phyloP scores from a whole-genome alignment of 371 early-diverging fungal genomes.

The Nematocida sp. region DNA sequence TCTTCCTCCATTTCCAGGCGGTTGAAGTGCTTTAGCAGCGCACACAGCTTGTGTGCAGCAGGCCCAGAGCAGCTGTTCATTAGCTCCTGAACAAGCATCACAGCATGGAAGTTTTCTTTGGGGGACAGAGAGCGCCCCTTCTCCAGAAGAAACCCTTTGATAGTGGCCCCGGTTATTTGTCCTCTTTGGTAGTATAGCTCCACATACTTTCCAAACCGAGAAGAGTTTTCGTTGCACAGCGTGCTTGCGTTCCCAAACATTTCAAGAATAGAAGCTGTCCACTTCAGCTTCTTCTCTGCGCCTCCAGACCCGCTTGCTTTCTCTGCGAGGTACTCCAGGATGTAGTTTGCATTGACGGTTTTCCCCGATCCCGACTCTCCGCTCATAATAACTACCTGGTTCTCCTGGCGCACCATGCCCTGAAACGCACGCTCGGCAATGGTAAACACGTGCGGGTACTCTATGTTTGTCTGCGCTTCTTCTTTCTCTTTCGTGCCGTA shows the following conservation, averaged over 20 bases:
- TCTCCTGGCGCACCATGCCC: constrained; percentile 10
- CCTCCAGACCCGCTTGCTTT: not conserved
- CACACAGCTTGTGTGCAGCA: not conserved
- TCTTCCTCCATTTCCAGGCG: not conserved
- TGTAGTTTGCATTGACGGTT: constrained; percentile 61
- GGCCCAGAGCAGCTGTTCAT: not conserved
- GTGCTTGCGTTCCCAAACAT: constrained; percentile 73
- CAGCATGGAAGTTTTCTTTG: constrained; percentile 74
- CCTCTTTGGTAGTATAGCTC: constrained; percentile 78
- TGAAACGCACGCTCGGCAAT: constrained; percentile 50
- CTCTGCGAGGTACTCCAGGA: constrained; percentile 58
- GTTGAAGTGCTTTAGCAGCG: not conserved
- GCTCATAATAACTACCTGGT: constrained; percentile 62
- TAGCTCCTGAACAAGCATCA: not conserved
- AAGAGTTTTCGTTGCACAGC: constrained; percentile 69
- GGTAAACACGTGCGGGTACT: constrained; percentile 55
- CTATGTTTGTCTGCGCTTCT: not conserved
- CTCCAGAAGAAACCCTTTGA: constrained; percentile 77
- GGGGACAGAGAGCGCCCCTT: constrained; percentile 69
- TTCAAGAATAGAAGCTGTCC: constrained; percentile 66
- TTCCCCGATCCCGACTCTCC: constrained; percentile 65
- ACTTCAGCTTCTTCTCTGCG: not conserved
- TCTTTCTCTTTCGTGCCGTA: not conserved
- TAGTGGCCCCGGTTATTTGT: constrained; percentile 74
- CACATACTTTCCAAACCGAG: constrained; percentile 73